Base-by-base conservation (phyloP, 257 asterid species). In the Petrea volubilis region DNA sequence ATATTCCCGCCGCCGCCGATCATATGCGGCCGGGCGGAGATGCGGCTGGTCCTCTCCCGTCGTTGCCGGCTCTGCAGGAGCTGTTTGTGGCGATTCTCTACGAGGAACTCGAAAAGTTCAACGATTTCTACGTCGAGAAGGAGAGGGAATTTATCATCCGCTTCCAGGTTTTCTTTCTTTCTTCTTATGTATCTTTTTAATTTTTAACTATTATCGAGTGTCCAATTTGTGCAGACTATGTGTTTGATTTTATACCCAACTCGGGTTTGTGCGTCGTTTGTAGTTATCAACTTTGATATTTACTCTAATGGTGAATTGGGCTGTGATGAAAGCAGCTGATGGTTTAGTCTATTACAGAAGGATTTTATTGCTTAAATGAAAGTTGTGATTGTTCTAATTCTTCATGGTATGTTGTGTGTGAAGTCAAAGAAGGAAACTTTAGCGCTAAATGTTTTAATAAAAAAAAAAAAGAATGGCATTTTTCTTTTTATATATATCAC, bases 91-190 rank as follows among this genome's bases (percentile, higher is more conserved):
- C 80, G 60, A 73, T 85, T 76, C 96, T 92, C 21, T 69, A 68
- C 52, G 88, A 80, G 68, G 98, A 95, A 70, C 84, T 95, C 41
- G 87, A 88, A 58, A 95, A 95, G 87, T 86, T 95, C 83, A 90
- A 92, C 81, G 94, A 92, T 82, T 95, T 95, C 80, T 95, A 87
- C 88, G 97, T 95, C 84, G 98, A 88, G 60, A 90, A 85, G 87
- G 99, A 95, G 87, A 98, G 87, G 77, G 96, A 87, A 11, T 83
- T 92, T 77, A 82, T 90, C 71, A 90, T 95, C 77, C 95, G 96
- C 40, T 75, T 88, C 62, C 91, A 90, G 99, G 99, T 95, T 33
- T 38, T 33, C 64, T 41, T 56, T 1, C 55, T 20, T 28, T 9
- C 5, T 1, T 14, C 41, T 12, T 40, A 52, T 28, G 4, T 10